These are phyloP conservation scores for Silene vulgaris DNA, from an alignment of 179 eudicot species.

Conservation along the genomic window DNA sequence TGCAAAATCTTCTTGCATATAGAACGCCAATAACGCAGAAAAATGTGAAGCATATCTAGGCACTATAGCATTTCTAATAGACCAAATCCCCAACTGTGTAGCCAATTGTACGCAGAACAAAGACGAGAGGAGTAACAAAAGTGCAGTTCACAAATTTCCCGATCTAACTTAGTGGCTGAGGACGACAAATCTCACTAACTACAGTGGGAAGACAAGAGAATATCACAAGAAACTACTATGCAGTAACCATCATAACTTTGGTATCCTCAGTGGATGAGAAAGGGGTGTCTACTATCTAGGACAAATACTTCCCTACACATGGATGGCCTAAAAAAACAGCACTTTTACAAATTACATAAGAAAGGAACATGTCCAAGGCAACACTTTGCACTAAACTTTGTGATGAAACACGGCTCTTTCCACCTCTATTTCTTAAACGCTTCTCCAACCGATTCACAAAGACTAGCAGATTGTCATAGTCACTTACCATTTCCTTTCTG, in stretches of 20 bases:
- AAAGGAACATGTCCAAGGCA: constrained; percentile 13
- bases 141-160: background rate
- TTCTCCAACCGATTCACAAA: background rate
- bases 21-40: background rate
- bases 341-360: background rate
- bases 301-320: background rate
- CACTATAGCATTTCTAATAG: background rate
- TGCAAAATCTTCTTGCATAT: background rate
- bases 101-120: background rate
- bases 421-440: background rate
- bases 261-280: background rate
- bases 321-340: background rate
- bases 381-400: constrained; percentile 8
- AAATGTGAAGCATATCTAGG: background rate
- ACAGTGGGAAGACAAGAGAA: background rate
- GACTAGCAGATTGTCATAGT: too few species aligned
- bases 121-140: background rate
- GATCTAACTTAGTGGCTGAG: background rate
- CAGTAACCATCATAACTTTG: background rate
- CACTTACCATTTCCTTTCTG: background rate
- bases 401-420: background rate
- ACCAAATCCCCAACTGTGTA: background rate
- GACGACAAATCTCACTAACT: background rate
- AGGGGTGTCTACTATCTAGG: background rate
- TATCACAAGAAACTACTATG: constrained; percentile 3